phyloP scores from a whole-genome alignment of 164 flowering plant genomes.

The Sextonia rubra region DNA sequence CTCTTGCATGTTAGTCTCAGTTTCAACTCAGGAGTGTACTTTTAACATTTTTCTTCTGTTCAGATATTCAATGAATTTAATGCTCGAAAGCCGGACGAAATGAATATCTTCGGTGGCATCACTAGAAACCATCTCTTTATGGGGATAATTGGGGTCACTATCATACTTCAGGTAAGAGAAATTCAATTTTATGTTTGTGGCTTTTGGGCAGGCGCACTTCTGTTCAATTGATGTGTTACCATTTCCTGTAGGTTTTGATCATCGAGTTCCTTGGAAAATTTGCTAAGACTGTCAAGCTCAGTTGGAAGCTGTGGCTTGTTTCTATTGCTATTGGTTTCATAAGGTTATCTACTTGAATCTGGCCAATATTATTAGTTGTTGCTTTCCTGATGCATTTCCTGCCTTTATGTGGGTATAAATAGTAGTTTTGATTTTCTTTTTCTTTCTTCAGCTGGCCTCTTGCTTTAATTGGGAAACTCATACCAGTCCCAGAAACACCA shows the following conservation, averaged over 20 bases:
- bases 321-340: constrained; percentile 56
- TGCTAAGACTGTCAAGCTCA: constrained; percentile 53
- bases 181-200: too few relatives aligned
- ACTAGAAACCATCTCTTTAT: constrained; percentile 69
- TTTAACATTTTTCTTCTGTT: background rate
- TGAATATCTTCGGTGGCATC: constrained; percentile 68
- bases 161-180: constrained; percentile 68
- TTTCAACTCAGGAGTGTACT: background rate
- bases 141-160: constrained; percentile 57
- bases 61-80: constrained; percentile 92
- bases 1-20: too few relatives aligned
- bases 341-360: constrained; percentile 38
- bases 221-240: background rate
- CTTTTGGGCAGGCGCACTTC: background rate
- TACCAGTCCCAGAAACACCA: constrained; percentile 81
- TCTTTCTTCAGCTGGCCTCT: constrained; percentile 75
- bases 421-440: background rate
- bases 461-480: constrained; percentile 64
- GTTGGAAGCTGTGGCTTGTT: constrained; percentile 67
- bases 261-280: constrained; percentile 79
- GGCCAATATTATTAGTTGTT: background rate
- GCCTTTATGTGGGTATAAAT: background rate
- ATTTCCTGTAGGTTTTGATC: constrained; percentile 48
- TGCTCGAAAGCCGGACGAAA: constrained; percentile 90
- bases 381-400: background rate